A percentile compares a stretch with the other conserved stretches of the same genome.
Evolutionary conservation across 1,139 yeast species (phyloP).

Genomic region (Sugiyamaella sp.): DNA sequence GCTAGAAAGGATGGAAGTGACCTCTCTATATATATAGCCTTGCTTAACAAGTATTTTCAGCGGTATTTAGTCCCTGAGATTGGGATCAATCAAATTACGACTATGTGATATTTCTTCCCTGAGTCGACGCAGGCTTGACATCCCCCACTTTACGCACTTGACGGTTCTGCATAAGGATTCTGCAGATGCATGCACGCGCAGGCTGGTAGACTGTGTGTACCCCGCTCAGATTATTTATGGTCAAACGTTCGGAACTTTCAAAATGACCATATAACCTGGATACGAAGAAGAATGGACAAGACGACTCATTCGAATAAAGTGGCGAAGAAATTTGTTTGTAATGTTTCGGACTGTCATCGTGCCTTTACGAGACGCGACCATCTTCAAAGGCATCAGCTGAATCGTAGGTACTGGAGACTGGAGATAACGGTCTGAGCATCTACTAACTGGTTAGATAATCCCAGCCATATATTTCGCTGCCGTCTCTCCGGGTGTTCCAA

Average conservation of each 20-base stretch:
- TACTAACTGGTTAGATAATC: conserved; percentile 32
- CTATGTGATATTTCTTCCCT: too few relatives aligned
- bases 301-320: conserved; percentile 34
- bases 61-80: not conserved
- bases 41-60: not conserved
- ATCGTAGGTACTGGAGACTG: conserved; percentile 30
- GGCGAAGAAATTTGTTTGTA: conserved; percentile 46
- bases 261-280: too few relatives aligned
- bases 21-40: too few relatives aligned
- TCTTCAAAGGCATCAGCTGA: conserved; percentile 45
- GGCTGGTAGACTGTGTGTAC: too few relatives aligned
- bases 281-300: not conserved
- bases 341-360: conserved; percentile 41
- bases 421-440: not conserved
- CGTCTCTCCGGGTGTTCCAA: conserved; percentile 53
- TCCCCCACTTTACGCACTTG: not conserved
- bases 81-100: not conserved
- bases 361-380: conserved; percentile 56
- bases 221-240: not conserved
- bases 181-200: not conserved
- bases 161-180: not conserved
- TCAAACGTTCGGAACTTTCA: too few relatives aligned
- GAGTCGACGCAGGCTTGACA: too few relatives aligned
- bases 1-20: not conserved
- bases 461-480: conserved; percentile 53